Base-by-base conservation (phyloP, 441 rosid genomes). In the Aquilaria agallochum region DNA sequence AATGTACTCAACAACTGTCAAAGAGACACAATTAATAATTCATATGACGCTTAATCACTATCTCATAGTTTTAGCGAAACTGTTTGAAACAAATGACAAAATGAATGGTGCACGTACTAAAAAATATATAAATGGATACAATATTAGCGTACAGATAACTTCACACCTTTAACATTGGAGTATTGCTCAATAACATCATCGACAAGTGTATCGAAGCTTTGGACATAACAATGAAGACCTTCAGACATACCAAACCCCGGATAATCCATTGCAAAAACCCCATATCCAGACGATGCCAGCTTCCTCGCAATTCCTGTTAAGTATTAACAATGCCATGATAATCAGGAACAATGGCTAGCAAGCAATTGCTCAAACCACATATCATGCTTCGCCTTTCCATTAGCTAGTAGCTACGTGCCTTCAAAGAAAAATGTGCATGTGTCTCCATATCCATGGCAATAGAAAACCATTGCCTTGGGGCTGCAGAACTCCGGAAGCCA, bases 401-500 rank as follows among this genome's bases (percentile, higher is more conserved):
- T 60, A 9, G 12, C 54, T 47, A 56, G 33, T 12, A 76, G 63
- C 50, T 45, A 74, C 85, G 62, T 84, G 72, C 98, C 99, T 95
- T 95, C 97, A 54, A 70, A 80, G 82, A 91, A 91, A 77, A 95
- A 95, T 0, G 99, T 86, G 83, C 97, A 91, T 59, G 92, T 89
- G 77, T 95, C 99, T 71, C 89, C 97, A 74, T 95, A 95, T 69
- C 99, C 99, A 75, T 95, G 97, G 71, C 99, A 95, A 73, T 59
- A 83, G 67, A 83, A 95, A 68, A 95, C 83, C 67, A 85, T 61
- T 61, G 95, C 99, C 72, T 77, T 89, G 4, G 86, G 97, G 50
- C 12, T 57, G 62, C 82, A 71, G n/a, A 72, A 46, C 73, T 76
- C 74, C 9, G 98, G 99, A 65, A 92, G 82, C 99, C 98, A 92